Evolutionary conservation across 2,329 filamentous ascomycete genomes (phyloP).

Genomic region (Colletotrichum sp.): DNA sequence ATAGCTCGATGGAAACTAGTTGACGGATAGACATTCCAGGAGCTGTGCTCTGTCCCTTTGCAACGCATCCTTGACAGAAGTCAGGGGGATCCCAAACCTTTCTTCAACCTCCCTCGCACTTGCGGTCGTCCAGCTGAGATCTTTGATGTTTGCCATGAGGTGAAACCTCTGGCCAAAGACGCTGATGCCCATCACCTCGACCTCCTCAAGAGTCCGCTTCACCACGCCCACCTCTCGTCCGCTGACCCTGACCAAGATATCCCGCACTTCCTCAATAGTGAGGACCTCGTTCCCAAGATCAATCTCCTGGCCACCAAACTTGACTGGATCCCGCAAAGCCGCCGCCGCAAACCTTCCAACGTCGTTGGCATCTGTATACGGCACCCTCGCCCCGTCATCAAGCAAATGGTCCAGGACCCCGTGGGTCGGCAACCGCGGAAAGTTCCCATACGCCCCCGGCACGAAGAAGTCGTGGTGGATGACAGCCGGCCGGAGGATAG

Average conservation of each 20-base stretch:
- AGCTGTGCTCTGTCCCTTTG: slow-evolving; percentile 24
- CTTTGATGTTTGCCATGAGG: slow-evolving; percentile 28
- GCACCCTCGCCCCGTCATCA: slow-evolving; percentile 25
- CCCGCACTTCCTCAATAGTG: slow-evolving; percentile 32
- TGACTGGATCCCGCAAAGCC: slow-evolving; percentile 32
- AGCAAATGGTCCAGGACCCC: slow-evolving; percentile 32
- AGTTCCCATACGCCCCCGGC: slow-evolving; percentile 28
- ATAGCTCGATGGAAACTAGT: background rate
- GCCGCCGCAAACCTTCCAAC: slow-evolving; percentile 37
- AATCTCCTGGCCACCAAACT: slow-evolving; percentile 35
- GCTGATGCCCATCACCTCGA: slow-evolving; percentile 18
- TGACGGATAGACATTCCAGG: slow-evolving; percentile 18
- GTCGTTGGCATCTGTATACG: slow-evolving; percentile 33
- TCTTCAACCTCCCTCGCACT: slow-evolving; percentile 21
- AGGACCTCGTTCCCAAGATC: slow-evolving; percentile 32
- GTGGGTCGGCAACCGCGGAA: slow-evolving; percentile 28
- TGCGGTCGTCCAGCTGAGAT: slow-evolving; percentile 16
- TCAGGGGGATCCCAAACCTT: slow-evolving; percentile 34
- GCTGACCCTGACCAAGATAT: slow-evolving; percentile 32
- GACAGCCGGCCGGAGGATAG: slow-evolving; percentile 35
- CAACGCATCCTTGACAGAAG: slow-evolving; percentile 29
- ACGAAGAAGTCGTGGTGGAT: slow-evolving; percentile 32
- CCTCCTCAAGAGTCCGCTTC: slow-evolving; percentile 26
- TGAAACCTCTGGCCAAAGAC: slow-evolving; percentile 30
- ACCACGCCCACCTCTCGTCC: slow-evolving; percentile 30